A percentile compares a stretch with the other conserved stretches of the same genome.
phyloP scores from a whole-genome alignment of 495 filamentous ascomycete genomes.

The Elasticomyces elasticus region DNA sequence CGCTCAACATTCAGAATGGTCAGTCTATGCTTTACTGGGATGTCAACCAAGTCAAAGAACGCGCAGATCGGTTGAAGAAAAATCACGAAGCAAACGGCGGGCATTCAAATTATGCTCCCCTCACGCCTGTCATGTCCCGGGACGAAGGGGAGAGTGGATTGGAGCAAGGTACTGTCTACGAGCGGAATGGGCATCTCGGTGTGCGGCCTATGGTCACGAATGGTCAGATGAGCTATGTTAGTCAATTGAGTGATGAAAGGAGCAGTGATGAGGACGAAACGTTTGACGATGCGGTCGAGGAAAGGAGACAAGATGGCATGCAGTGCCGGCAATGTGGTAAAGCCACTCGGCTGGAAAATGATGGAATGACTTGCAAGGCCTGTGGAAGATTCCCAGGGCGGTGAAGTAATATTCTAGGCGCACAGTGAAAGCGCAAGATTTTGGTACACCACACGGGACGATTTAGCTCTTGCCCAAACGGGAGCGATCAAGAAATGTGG shows the following conservation, averaged over 20 bases:
- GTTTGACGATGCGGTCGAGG: not conserved
- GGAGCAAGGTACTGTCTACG: not conserved
- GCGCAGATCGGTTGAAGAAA: not conserved
- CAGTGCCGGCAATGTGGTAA: too few species aligned
- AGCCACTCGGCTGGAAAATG: too few species aligned
- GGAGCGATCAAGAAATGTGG: too few species aligned
- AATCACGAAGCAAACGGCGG: not conserved
- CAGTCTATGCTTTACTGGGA: constrained; percentile 18
- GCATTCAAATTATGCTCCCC: not conserved
- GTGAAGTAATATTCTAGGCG: too few species aligned
- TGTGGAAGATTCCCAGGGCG: too few species aligned
- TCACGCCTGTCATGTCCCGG: not conserved
- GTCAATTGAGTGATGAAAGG: constrained; percentile 10
- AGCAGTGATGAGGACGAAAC: not conserved
- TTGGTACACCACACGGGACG: too few species aligned
- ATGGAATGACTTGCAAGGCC: too few species aligned
- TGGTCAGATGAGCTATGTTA: constrained; percentile 3
- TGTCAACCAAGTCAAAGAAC: constrained; percentile 1
- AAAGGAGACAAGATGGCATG: not conserved
- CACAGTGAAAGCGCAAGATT: too few species aligned
- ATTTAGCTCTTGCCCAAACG: too few species aligned
- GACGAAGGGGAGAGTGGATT: not conserved
- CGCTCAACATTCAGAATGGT: constrained; percentile 11
- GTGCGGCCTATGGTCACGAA: not conserved
- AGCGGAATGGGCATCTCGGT: not conserved